Evolutionary conservation across 805 yeast species (phyloP).

Genomic region (Pichia deserticola): DNA sequence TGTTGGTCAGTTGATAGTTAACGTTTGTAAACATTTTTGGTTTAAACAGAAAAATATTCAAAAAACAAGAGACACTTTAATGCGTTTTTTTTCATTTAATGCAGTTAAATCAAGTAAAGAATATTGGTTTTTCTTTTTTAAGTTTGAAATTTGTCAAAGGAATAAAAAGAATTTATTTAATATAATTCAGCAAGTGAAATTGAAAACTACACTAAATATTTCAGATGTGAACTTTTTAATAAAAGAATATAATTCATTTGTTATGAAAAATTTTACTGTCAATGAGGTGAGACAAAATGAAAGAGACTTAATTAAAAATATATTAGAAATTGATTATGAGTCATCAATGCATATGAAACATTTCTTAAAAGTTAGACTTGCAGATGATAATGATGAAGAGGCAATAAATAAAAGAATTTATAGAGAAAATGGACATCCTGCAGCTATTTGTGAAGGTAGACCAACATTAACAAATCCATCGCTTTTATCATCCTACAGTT

Average conservation of each 20-base stretch:
- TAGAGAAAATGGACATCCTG: conserved; percentile 32
- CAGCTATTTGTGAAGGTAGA: conserved; percentile 29
- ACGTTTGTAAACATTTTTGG: conserved; percentile 24
- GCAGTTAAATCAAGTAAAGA: conserved; percentile 33
- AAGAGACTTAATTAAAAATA: conserved; percentile 20
- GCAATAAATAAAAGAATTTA: conserved; percentile 21
- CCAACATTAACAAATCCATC: conserved; percentile 38
- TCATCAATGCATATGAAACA: conserved; percentile 27
- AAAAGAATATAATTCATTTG: conserved; percentile 31
- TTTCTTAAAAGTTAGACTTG: conserved; percentile 26
- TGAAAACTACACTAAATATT: conserved; percentile 42
- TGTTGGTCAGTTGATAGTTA: conserved; percentile 23
- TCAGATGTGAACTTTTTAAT: conserved; percentile 36
- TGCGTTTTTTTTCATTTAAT: conserved; percentile 21
- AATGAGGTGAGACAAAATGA: conserved; percentile 15
- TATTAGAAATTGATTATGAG: conserved; percentile 27
- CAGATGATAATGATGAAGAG: conserved; percentile 24
- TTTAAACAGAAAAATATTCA: conserved; percentile 14
- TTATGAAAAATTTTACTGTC: conserved; percentile 22
- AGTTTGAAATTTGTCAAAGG: conserved; percentile 40
- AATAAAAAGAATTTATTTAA: conserved; percentile 39
- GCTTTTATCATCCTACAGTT: neutral
- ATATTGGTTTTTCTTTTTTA: conserved; percentile 54
- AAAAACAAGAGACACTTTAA: conserved; percentile 21
- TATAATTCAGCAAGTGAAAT: conserved; percentile 39